Evolutionary conservation across 495 filamentous ascomycete species (phyloP).

Genomic region (Aspergillus panamensis): DNA sequence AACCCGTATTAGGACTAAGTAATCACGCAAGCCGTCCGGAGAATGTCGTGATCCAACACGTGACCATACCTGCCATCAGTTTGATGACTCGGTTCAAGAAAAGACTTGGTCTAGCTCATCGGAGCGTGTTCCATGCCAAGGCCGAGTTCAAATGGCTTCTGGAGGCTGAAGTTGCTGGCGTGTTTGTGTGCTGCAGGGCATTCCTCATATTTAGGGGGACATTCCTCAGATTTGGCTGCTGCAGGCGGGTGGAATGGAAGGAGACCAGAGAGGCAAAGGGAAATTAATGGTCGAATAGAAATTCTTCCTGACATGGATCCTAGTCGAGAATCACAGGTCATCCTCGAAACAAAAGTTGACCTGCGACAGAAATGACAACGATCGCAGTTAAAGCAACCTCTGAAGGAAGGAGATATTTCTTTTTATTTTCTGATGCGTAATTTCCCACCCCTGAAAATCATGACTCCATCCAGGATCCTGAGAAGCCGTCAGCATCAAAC

Average conservation of each 20-base stretch:
- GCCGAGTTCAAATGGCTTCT: not conserved
- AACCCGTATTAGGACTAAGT: not conserved
- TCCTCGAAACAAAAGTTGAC: too few relatives aligned
- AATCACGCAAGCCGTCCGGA: slow-evolving; percentile 29
- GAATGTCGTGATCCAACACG: slow-evolving; percentile 29
- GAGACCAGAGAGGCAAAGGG: too few relatives aligned
- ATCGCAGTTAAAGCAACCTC: not conserved
- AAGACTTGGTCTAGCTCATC: not conserved
- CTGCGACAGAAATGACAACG: not conserved
- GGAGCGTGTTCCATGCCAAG: not conserved
- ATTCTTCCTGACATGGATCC: too few relatives aligned
- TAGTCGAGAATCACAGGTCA: too few relatives aligned
- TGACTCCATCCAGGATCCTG: slow-evolving; percentile 9
- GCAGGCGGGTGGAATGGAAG: too few relatives aligned
- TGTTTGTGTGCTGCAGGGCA: not conserved
- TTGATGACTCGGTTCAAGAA: not conserved
- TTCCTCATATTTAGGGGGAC: not conserved
- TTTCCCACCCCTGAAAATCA: slow-evolving; percentile 25
- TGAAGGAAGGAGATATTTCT: not conserved
- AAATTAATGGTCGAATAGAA: too few relatives aligned
- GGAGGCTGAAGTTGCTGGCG: slow-evolving; percentile 1
- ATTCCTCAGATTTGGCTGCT: not conserved
- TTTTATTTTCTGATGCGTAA: not conserved
- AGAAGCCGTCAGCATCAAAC: not conserved
- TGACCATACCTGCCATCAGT: not conserved